phyloP scores from a whole-genome alignment of 257 asterid genomes.

The Ocimum tenuiflorum region DNA sequence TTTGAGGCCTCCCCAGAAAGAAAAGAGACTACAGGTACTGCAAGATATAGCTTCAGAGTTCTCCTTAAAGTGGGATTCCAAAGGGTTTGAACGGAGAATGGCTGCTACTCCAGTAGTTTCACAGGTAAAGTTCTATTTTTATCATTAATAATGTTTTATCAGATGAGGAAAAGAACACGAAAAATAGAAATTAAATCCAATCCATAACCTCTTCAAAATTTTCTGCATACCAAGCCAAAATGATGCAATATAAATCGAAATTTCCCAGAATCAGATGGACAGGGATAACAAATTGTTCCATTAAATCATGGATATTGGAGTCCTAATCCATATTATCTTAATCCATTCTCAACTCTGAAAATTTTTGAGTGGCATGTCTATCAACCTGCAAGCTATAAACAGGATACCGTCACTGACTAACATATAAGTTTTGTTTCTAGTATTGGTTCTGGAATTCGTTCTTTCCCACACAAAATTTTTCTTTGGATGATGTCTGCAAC shows the following conservation, averaged over 20 bases:
- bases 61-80: conserved; percentile 73
- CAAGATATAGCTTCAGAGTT: conserved; percentile 79
- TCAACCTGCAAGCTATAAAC: background rate
- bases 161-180: conserved; percentile 9
- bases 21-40: conserved; percentile 59
- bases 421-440: background rate
- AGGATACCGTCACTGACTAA: background rate
- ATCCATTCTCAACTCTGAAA: background rate
- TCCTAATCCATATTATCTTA: background rate
- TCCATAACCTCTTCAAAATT: conserved; percentile 2
- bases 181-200: background rate
- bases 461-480: background rate
- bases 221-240: background rate
- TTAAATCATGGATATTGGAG: background rate
- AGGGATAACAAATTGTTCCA: background rate
- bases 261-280: background rate
- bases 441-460: background rate
- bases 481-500: background rate
- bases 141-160: conserved; percentile 9
- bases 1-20: conserved; percentile 47
- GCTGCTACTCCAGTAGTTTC: conserved; percentile 36
- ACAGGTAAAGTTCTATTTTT: conserved; percentile 43
- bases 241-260: background rate
- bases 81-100: conserved; percentile 76
- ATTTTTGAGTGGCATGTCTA: background rate